Conservation (phyloP, 2,329 filamentous ascomycete genomes). For the Penicillium sp. region DNA sequence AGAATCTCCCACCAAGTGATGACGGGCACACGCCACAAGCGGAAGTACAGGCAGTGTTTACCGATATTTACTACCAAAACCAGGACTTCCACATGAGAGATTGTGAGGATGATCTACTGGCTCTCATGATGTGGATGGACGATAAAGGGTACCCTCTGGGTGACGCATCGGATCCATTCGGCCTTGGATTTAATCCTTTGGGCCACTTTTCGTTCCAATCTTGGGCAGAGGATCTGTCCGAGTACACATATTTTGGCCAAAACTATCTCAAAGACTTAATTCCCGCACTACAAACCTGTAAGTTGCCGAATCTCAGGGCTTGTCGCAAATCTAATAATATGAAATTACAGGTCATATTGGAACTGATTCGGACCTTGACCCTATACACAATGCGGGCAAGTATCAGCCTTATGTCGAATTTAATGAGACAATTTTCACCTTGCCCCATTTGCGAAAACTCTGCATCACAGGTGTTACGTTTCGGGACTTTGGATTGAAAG, state of each 20-base stretch:
- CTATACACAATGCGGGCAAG: not conserved
- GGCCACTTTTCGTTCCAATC: not conserved
- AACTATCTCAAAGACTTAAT: not conserved
- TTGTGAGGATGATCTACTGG: not conserved
- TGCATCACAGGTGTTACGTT: not conserved
- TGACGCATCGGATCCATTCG: not conserved
- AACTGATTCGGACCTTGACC: not conserved
- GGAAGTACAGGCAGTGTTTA: not conserved
- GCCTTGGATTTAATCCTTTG: not conserved
- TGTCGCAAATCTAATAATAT: not conserved
- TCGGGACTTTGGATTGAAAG: not conserved
- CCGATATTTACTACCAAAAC: not conserved
- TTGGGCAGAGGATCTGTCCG: not conserved
- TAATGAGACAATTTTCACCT: not conserved
- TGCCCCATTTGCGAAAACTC: not conserved
- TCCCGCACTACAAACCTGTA: not conserved
- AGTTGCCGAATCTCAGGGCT: not conserved
- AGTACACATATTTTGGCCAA: not conserved
- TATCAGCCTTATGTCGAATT: not conserved
- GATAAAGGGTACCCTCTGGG: not conserved
- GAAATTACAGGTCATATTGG: not conserved
- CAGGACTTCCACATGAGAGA: not conserved
- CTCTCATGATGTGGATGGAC: not conserved
- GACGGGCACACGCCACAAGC: not conserved
- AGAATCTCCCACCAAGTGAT: too few relatives aligned